Base-by-base conservation (phyloP, 208 protist species). In the Strigomonas culicis region DNA sequence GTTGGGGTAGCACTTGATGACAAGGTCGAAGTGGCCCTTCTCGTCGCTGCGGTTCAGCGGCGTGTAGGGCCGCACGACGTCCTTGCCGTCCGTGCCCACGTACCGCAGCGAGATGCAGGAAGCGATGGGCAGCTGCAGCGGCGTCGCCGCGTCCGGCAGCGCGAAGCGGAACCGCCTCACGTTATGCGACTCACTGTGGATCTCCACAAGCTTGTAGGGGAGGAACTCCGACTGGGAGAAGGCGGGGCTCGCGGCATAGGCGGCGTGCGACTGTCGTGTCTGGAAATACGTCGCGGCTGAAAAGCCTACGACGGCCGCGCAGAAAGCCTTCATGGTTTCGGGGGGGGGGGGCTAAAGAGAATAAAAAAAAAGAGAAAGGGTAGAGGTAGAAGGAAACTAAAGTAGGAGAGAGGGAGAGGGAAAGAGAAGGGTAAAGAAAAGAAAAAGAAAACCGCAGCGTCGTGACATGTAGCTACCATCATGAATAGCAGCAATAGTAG, bases 1-100 rank as follows among this genome's bases (percentile, higher is more conserved):
- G 61, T 79, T 77, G 30, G 78, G 77, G 72, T 97, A 98, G 58
- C 70, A 79, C 75, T 93, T 93, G 39, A 93, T 72, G 27, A 92
- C 50, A 17, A 92, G 47, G n/a, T 93, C 82, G 49, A 95, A 88
- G 61, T 72, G 50, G 47, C 86, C 86, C 49, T 82, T 70, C 24
- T 92, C 77, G 36, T 49, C 68, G 22, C 47, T 30, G 32, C 75
- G 70, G 59, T 84, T 82, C 52, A 92, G 70, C 25, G 86, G 86
- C 0, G 90, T 92, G 74, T 95, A 95, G 22, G 86, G 86, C 57
- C 86, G 85, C 24, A 69, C 63, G 27, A 92, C 90, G 39, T 79
- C 75, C 41, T 90, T 56, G 15, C 86, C 86, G 34, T 84, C 57
- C n/a, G 25, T 72, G 51, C 91, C 79, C 25, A 69, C 74, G 70